Evolutionary conservation across 352 stramenopile species (phyloP), one percentile per base, ranked within the genome.

Genomic region (Albugo candida): DNA sequence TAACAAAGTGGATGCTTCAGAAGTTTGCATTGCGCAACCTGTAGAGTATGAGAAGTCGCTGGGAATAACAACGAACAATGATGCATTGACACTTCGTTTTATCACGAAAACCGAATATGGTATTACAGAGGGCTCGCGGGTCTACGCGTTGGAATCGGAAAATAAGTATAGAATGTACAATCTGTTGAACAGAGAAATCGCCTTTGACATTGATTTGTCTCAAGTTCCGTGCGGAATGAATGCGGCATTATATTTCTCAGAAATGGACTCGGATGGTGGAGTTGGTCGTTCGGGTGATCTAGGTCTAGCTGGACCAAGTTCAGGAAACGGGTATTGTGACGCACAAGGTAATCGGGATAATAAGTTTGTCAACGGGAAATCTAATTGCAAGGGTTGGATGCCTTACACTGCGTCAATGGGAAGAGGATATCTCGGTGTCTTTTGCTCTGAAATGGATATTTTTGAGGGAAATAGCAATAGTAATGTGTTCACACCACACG

Each of bases 381-480:
- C 42, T 13, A 47, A 47, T 34, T 17, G 5, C 42, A 6, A 17
- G 5, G 42, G 13, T 5, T 47, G 42, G 42, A 34, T 13, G 13
- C 13, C 42, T 39, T 13, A 13, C 17, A 24, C 10, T n/a, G n/a
- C n/a, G n/a, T n/a, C n/a, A n/a, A n/a, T n/a, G 42, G 42, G 10
- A 16, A n/a, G 13, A 34, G 42, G 5, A n/a, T 5, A 41, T 14
- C 36, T 41, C n/a, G 36, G 36, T 41, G 36, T n/a, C n/a, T n/a
- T n/a, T n/a, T n/a, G n/a, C n/a, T n/a, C n/a, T n/a, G 51, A 56
- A 47, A 56, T 78, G 27, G 67, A 82, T 41, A 75, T 82, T 21
- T 82, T 65, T 63, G 70, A 82, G 53, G 63, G 63, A 10, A 82
- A 82, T 53, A 71, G 63, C 41, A 68, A 74, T 36, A 71, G 62